phyloP scores from a whole-genome alignment of 176 grass and related monocot species.

The Bonia amplexicaulis region DNA sequence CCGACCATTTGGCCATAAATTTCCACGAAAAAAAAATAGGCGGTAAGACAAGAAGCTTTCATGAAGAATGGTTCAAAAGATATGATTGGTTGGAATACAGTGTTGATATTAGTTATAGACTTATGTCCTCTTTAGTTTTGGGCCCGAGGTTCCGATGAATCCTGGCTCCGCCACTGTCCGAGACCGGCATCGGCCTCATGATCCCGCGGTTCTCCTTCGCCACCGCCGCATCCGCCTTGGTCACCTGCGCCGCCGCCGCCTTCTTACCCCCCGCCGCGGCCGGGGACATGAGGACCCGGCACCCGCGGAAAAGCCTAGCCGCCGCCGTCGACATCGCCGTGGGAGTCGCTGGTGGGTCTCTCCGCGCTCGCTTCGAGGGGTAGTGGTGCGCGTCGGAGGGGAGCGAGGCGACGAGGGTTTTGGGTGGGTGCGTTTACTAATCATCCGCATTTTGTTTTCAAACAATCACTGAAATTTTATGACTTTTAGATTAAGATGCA shows the following conservation, averaged over 20 bases:
- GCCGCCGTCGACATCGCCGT: conserved; percentile 34
- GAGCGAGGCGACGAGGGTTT: conserved; percentile 27
- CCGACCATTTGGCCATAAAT: too few relatives aligned
- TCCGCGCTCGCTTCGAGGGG: neutral
- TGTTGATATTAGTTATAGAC: too few relatives aligned
- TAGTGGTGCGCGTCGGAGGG: neutral
- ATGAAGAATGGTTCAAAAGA: too few relatives aligned
- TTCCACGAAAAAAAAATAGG: too few relatives aligned
- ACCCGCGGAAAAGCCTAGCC: conserved; percentile 57
- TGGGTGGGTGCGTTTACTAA: neutral
- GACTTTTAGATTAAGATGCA: too few relatives aligned
- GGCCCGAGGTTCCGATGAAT: too few relatives aligned
- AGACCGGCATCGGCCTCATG: conserved; percentile 36
- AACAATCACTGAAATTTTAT: too few relatives aligned
- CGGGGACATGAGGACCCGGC: conserved; percentile 56
- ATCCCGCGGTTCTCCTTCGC: conserved; percentile 32
- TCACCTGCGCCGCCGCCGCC: neutral
- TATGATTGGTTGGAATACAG: too few relatives aligned
- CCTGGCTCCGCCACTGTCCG: too few relatives aligned
- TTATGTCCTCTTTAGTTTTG: too few relatives aligned
- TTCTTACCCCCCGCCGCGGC: conserved; percentile 22
- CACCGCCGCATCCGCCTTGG: neutral
- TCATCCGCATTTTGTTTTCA: too few relatives aligned
- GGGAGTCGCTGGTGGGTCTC: neutral
- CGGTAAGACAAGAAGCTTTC: too few relatives aligned